Conservation (phyloP, 2,329 filamentous ascomycete species). For the Ophiostoma sp. region DNA sequence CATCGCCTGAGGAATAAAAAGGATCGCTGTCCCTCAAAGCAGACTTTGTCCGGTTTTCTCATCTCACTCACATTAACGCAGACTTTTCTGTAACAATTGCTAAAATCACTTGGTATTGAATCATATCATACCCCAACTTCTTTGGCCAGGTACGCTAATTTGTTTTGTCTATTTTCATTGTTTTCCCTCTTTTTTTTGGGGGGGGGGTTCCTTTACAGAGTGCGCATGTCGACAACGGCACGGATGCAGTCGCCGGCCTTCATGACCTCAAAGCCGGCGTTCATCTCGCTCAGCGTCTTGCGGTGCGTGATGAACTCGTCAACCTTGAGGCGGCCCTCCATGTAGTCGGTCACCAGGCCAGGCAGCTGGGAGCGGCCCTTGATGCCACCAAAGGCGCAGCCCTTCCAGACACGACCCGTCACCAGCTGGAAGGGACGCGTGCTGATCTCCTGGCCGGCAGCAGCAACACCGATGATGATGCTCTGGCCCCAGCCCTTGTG, state of each 20-base stretch:
- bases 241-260: constrained; percentile 95
- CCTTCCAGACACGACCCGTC: constrained; percentile 95
- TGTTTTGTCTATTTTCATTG: neutral
- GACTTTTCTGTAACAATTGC: neutral
- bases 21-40: neutral
- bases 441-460: constrained; percentile 90
- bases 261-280: constrained; percentile 84
- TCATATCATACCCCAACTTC: neutral
- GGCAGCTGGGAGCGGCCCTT: constrained; percentile 93
- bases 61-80: neutral
- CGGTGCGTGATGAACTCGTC: constrained; percentile 99
- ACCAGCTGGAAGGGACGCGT: constrained; percentile 95
- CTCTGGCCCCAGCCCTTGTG: constrained; percentile 99
- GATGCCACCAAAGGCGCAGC: constrained; percentile 95
- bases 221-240: constrained; percentile 69
- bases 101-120: neutral
- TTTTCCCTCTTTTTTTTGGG: neutral
- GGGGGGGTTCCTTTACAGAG: neutral
- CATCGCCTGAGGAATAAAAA: neutral
- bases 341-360: constrained; percentile 81
- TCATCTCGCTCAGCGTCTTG: constrained; percentile 76
- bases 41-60: neutral
- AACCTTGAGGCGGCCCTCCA: constrained; percentile 86
- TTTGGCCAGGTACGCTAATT: neutral
- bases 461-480: constrained; percentile 95